Base-by-base conservation (phyloP, 176 grass and related monocot genomes). In the Dactylis glomerata region DNA sequence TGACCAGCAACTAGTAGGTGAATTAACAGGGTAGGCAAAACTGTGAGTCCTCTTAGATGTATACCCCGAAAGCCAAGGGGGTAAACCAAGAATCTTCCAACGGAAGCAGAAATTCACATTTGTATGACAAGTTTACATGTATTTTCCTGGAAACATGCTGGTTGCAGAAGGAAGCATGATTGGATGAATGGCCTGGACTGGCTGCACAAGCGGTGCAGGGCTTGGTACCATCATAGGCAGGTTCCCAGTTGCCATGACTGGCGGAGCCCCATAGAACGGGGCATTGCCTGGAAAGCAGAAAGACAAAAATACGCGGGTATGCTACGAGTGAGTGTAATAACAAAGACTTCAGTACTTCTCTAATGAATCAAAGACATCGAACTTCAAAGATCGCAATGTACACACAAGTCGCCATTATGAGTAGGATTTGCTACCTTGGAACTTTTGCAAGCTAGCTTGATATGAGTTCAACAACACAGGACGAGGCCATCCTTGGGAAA, bases 371-470 rank as follows among this genome's bases (percentile, higher is more conserved):
- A 82, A 38, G 14, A 44, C 47, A 84, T 4, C 65, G 28, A 28
- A 44, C 36, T 8, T 4, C 7, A 73, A 73, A 88, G 45, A 78
- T 10, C 26, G 67, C 42, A 74, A 79, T 88, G 58, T 72, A 52
- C 20, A 44, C 13, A 68, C 13, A 58, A 82, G 64, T 19, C 57
- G 8, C 23, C 1, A 44, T 75, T 9, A 65, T 54, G 32, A 26
- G 66, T 73, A 67, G 14, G 27, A 55, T 57, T 19, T 82, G 38
- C 86, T 92, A 94, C 92, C 92, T 94, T 90, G 89, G 55, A 94
- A 79, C 87, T 92, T 94, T 15, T 88, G 92, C 72, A 82, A 34
- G 85, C 78, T 91, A 87, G 78, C 30, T 88, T 94, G 89, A 76
- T 87, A 84, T 24, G 91, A 71, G 61, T 84, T 92, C 51, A 88